Conservation (phyloP, 495 filamentous ascomycete species). For the Pseudotulostoma volvatum region DNA sequence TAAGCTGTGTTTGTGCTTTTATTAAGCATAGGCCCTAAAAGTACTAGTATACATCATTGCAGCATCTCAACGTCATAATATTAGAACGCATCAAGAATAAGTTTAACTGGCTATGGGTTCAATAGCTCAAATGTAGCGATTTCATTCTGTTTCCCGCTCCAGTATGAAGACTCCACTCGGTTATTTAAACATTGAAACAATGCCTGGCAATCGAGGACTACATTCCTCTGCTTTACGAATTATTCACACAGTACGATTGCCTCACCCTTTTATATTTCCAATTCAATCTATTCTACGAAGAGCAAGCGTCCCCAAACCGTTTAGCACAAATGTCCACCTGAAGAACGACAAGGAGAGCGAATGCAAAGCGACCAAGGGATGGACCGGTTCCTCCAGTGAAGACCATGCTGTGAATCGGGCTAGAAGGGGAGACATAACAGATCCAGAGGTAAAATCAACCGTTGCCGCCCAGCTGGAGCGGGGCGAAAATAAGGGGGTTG, state of each 20-base stretch:
- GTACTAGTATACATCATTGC: slow-evolving; percentile 12
- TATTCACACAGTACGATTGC: slow-evolving; percentile 3
- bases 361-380: slow-evolving; percentile 12
- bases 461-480: slow-evolving; percentile 25
- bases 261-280: slow-evolving; percentile 7
- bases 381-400: slow-evolving; percentile 20
- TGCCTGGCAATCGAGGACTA: slow-evolving; percentile 7
- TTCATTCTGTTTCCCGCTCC: too few relatives aligned
- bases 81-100: too few relatives aligned
- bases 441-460: slow-evolving; percentile 21
- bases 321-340: slow-evolving; percentile 7
- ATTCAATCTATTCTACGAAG: slow-evolving; percentile 9
- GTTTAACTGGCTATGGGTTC: too few relatives aligned
- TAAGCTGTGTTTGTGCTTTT: too few relatives aligned
- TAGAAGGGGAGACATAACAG: slow-evolving; percentile 26
- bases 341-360: slow-evolving; percentile 4
- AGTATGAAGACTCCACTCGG: too few relatives aligned
- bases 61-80: slow-evolving; percentile 22
- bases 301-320: slow-evolving; percentile 1
- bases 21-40: too few relatives aligned
- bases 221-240: slow-evolving; percentile 1
- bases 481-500: slow-evolving; percentile 17
- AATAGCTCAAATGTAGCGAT: too few relatives aligned
- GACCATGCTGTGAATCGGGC: slow-evolving; percentile 21
- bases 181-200: too few relatives aligned